Percentiles rank a stretch among this genome's conserved stretches.
phyloP scores from a whole-genome alignment of 352 stramenopile genomes.

The Globisporangium uncinulatum region DNA sequence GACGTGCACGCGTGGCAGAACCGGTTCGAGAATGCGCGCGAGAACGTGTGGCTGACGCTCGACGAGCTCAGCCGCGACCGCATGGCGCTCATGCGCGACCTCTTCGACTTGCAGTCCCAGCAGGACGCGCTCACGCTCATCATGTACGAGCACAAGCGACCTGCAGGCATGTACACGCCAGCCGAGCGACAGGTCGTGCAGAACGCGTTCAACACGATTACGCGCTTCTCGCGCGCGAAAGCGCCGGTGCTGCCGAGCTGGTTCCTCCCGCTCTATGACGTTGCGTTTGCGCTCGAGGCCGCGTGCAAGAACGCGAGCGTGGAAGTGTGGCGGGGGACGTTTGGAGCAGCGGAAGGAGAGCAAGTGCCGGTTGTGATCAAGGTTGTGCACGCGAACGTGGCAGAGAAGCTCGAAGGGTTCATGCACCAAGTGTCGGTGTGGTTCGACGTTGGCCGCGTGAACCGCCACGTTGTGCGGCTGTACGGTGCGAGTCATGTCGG shows the following conservation, averaged over 20 bases:
- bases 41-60: constrained; percentile 3
- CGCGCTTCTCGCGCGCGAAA: constrained; percentile 11
- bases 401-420: background rate
- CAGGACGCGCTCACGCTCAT: constrained; percentile 7
- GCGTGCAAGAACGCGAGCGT: background rate
- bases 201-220: constrained; percentile 16
- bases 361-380: background rate
- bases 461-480: constrained; percentile 1
- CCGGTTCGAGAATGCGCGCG: constrained; percentile 9
- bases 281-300: background rate
- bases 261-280: constrained; percentile 8
- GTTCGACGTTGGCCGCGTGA: background rate
- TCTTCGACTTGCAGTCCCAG: constrained; percentile 2
- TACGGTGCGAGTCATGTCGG: constrained; percentile 5
- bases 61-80: constrained; percentile 6
- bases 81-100: constrained; percentile 9
- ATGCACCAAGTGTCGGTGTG: background rate
- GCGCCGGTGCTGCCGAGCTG: constrained; percentile 2
- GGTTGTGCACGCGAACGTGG: background rate
- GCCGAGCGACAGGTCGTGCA: constrained; percentile 4
- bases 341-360: no score
- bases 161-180: background rate
- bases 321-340: background rate
- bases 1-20: constrained; percentile 6
- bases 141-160: constrained; percentile 15